phyloP scores from a whole-genome alignment of 2,329 filamentous ascomycete genomes.

The Cyphellophora europaea region DNA sequence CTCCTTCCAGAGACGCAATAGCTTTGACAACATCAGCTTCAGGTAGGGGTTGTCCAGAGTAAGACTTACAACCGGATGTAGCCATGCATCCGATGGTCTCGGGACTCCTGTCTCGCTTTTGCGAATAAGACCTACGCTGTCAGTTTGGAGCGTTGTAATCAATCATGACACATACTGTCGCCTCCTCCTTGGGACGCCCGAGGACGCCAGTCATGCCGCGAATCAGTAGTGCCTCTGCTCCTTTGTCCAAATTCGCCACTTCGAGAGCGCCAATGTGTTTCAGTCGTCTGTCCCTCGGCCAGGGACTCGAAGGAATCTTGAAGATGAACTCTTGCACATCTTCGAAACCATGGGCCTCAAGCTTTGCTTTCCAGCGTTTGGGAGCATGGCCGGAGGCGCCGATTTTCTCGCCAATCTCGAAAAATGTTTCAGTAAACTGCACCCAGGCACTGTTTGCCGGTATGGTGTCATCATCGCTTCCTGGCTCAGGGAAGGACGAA shows the following conservation, averaged over 20 bases:
- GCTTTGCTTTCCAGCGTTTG: conserved; percentile 2
- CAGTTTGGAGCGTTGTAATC: no score
- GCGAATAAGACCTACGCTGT: background rate
- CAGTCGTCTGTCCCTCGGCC: conserved; percentile 19
- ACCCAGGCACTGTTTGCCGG: conserved; percentile 1
- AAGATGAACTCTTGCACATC: conserved; percentile 15
- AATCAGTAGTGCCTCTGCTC: background rate
- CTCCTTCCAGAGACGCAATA: background rate
- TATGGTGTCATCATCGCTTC: conserved; percentile 21
- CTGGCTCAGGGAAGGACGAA: conserved; percentile 12
- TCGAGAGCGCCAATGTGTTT: conserved; percentile 16
- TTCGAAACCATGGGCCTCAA: conserved; percentile 12
- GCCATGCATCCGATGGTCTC: background rate
- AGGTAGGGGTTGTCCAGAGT: no score
- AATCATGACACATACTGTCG: no score
- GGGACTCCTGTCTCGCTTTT: background rate
- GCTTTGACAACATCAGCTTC: no score
- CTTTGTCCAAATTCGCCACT: conserved; percentile 4
- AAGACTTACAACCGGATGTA: background rate
- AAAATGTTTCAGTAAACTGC: conserved; percentile 2
- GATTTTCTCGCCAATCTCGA: conserved; percentile 9
- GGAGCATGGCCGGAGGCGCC: conserved; percentile 5
- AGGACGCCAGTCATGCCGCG: background rate
- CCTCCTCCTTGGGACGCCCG: background rate
- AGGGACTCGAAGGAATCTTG: conserved; percentile 17